phyloP scores from a whole-genome alignment of 495 filamentous ascomycete genomes.

The Trichocladium antarcticum region DNA sequence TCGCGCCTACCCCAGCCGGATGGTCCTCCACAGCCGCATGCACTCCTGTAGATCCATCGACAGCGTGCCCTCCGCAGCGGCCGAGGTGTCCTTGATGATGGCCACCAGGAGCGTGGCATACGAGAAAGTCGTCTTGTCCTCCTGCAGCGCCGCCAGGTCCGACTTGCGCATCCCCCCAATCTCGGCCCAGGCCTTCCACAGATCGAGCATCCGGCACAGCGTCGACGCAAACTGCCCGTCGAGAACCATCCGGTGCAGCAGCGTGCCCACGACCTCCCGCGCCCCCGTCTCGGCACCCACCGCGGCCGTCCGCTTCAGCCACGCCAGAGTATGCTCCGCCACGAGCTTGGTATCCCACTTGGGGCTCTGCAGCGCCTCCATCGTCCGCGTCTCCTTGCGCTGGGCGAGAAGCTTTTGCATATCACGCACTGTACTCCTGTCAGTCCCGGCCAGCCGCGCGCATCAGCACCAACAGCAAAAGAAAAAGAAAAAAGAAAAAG shows the following conservation, averaged over 20 bases:
- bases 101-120: constrained; percentile 44
- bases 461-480: neutral
- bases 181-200: constrained; percentile 48
- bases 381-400: constrained; percentile 32
- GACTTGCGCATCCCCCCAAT: constrained; percentile 47
- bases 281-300: constrained; percentile 12
- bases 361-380: constrained; percentile 47
- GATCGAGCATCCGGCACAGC: constrained; percentile 42
- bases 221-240: constrained; percentile 35
- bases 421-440: constrained; percentile 27
- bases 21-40: constrained; percentile 46
- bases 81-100: constrained; percentile 38
- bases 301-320: constrained; percentile 31
- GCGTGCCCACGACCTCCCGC: constrained; percentile 37
- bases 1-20: constrained; percentile 44
- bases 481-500: neutral
- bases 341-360: constrained; percentile 44
- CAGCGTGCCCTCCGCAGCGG: constrained; percentile 40
- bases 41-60: constrained; percentile 53
- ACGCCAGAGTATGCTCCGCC: constrained; percentile 38
- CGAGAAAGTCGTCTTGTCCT: constrained; percentile 38
- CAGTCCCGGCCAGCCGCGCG: neutral
- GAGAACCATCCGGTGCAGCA: constrained; percentile 46
- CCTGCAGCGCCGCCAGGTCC: constrained; percentile 37
- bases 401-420: constrained; percentile 27